phyloP scores from a whole-genome alignment of 2,329 filamentous ascomycete genomes.

The Sarocladiaceae sp. region DNA sequence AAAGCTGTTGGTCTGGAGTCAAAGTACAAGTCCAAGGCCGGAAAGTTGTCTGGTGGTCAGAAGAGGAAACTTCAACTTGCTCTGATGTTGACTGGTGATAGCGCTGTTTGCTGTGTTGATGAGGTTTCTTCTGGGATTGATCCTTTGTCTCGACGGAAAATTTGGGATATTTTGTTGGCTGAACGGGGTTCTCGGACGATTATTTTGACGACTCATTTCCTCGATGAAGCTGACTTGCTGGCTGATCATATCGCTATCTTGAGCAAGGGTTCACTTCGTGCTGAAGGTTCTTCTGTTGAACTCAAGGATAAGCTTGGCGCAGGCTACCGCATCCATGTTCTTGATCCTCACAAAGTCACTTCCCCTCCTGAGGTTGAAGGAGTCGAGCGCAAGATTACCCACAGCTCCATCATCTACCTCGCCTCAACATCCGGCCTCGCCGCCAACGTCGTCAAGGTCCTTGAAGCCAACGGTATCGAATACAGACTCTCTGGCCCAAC shows the following conservation, averaged over 20 bases:
- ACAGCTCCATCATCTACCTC: slow-evolving; percentile 67
- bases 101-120: slow-evolving; percentile 67
- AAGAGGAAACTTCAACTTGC: slow-evolving; percentile 73
- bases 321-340: slow-evolving; percentile 24
- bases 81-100: slow-evolving; percentile 75
- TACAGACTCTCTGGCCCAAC: slow-evolving; percentile 67
- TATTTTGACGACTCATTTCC: slow-evolving; percentile 69
- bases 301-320: slow-evolving; percentile 62
- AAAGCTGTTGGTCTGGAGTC: slow-evolving; percentile 59
- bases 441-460: slow-evolving; percentile 60
- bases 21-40: slow-evolving; percentile 57
- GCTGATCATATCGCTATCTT: slow-evolving; percentile 69
- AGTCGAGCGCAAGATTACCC: slow-evolving; percentile 48
- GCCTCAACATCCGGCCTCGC: slow-evolving; percentile 64
- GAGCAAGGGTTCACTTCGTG: slow-evolving; percentile 62
- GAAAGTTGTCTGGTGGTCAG: slow-evolving; percentile 69
- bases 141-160: slow-evolving; percentile 54
- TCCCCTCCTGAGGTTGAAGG: slow-evolving; percentile 49
- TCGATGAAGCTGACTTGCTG: slow-evolving; percentile 71
- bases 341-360: slow-evolving; percentile 20
- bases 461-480: slow-evolving; percentile 61
- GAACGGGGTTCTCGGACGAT: slow-evolving; percentile 65
- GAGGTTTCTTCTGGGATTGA: slow-evolving; percentile 73
- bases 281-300: slow-evolving; percentile 64
- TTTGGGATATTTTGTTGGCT: slow-evolving; percentile 58